Percentiles rank a stretch among this genome's conserved stretches.
These are phyloP conservation scores for Cladophialophora psammophila DNA, from an alignment of 2,329 filamentous ascomycete genomes.

Conservation along the genomic window DNA sequence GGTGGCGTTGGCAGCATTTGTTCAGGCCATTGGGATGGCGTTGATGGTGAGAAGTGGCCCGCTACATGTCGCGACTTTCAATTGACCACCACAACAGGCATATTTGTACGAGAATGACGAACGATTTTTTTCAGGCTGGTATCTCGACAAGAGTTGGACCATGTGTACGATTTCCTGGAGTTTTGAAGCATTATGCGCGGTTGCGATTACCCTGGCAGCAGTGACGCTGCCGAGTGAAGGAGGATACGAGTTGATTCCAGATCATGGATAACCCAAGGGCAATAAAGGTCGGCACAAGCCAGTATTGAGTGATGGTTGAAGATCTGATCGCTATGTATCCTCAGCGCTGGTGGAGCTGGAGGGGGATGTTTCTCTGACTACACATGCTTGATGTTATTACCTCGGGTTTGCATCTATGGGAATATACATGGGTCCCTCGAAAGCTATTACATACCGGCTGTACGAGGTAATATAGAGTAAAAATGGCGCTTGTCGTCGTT, in stretches of 20 bases:
- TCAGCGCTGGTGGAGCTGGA: neutral
- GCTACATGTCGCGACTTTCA: neutral
- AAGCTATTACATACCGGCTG: neutral
- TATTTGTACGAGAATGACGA: slow-evolving; percentile 84
- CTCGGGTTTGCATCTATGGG: neutral
- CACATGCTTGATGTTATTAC: neutral
- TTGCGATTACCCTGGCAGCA: slow-evolving; percentile 70
- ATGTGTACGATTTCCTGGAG: slow-evolving; percentile 71
- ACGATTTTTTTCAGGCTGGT: slow-evolving; percentile 83
- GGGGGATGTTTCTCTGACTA: slow-evolving; percentile 70
- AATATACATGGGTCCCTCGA: slow-evolving; percentile 4
- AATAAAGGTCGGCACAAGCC: slow-evolving; percentile 55
- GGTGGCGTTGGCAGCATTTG: slow-evolving; percentile 68
- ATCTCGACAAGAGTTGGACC: slow-evolving; percentile 78
- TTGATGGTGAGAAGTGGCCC: slow-evolving; percentile 72
- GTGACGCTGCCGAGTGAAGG: slow-evolving; percentile 78
- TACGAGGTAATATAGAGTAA: slow-evolving; percentile 4
- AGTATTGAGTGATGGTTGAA: slow-evolving; percentile 84
- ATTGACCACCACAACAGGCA: slow-evolving; percentile 60
- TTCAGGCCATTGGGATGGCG: slow-evolving; percentile 78
- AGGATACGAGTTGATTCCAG: slow-evolving; percentile 80
- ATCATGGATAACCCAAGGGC: slow-evolving; percentile 39
- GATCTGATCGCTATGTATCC: neutral
- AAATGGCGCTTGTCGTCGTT: neutral
- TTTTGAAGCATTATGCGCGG: slow-evolving; percentile 60